Evolutionary conservation across 2,329 filamentous ascomycete species (phyloP), one percentile per base, ranked within the genome.

Genomic region (Scedosporium minutisporum): DNA sequence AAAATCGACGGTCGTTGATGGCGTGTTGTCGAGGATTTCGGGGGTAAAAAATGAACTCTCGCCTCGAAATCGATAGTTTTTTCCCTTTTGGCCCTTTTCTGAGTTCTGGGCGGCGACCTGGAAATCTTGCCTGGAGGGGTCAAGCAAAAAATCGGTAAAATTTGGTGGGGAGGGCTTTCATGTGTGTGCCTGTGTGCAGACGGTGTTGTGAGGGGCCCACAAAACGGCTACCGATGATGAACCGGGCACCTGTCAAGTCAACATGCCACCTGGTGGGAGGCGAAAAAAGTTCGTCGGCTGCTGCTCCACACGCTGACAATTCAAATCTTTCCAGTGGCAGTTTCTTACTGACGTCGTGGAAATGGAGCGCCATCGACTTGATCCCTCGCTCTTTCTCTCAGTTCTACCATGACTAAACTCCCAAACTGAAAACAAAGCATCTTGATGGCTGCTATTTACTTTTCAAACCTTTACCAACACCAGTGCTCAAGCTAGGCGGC

Each of bases 91-190:
- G 33, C 27, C 33, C 18, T 21, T 14, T 27, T 23, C n/a, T 12
- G 10, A 38, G 29, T 14, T 51, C 46, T 51, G 27, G 29, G 51
- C 18, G 51, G 51, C 18, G 51, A 18, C 23, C 23, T 23, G 12
- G 12, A 14, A 23, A 55, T 55, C 51, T 18, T 51, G 44, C 53
- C 60, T 61, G 60, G 60, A 61, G 60, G 59, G 60, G 60, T 58
- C 60, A 61, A 33, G 29, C 60, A 41, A 61, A 38, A 61, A 61
- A 61, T 61, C 60, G 60, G 38, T 61, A 57, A 61, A 55, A 61
- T 61, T 61, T 61, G 60, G 60, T 61, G 60, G 60, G 60, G 60
- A 61, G 60, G 60, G 60, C 60, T 61, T 61, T 61, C 60, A 23
- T 55, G 51, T 55, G 51, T 55, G 51, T 27, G 23, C 23, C n/a